These are phyloP conservation scores for Flammula alnicola DNA, from an alignment of 1,284 basidiomycete species.

Conservation along the genomic window DNA sequence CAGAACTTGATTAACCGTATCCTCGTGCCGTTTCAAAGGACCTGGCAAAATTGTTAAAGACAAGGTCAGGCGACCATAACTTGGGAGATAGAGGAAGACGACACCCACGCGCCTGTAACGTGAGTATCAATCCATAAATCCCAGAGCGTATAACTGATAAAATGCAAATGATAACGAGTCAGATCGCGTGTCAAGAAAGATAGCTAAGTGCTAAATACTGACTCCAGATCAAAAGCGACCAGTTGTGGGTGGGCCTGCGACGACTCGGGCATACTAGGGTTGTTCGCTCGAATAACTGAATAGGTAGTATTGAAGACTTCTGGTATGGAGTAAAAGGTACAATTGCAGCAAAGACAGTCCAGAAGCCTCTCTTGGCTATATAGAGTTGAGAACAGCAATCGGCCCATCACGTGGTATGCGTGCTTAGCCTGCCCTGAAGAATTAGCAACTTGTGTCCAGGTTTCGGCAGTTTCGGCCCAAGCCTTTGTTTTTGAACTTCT, in stretches of 20 bases:
- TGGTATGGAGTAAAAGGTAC: not conserved
- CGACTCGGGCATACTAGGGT: not conserved
- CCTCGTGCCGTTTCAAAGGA: constrained; percentile 63
- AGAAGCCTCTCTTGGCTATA: too few relatives aligned
- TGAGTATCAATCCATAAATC: constrained; percentile 85
- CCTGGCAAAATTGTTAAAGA: constrained; percentile 35
- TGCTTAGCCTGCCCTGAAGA: too few relatives aligned
- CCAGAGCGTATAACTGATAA: constrained; percentile 79
- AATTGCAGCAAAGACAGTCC: not conserved
- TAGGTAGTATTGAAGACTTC: too few relatives aligned
- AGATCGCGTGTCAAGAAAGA: not conserved
- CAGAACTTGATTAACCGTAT: constrained; percentile 61
- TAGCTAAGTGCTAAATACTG: constrained; percentile 30
- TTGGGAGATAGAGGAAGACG: too few relatives aligned
- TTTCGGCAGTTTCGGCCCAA: too few relatives aligned
- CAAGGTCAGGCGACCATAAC: not conserved
- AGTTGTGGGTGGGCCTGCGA: constrained; percentile 54
- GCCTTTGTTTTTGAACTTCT: too few relatives aligned
- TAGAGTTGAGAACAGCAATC: too few relatives aligned
- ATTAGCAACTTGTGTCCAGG: too few relatives aligned
- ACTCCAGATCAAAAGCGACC: constrained; percentile 89
- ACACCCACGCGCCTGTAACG: constrained; percentile 45
- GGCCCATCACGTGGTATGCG: too few relatives aligned
- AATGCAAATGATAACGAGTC: constrained; percentile 15
- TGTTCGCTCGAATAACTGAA: too few relatives aligned